Percentiles rank a stretch among this genome's conserved stretches.
Conservation (phyloP, 768 basidiomycete species). For the Cystobasidiopsis lactophilus region DNA sequence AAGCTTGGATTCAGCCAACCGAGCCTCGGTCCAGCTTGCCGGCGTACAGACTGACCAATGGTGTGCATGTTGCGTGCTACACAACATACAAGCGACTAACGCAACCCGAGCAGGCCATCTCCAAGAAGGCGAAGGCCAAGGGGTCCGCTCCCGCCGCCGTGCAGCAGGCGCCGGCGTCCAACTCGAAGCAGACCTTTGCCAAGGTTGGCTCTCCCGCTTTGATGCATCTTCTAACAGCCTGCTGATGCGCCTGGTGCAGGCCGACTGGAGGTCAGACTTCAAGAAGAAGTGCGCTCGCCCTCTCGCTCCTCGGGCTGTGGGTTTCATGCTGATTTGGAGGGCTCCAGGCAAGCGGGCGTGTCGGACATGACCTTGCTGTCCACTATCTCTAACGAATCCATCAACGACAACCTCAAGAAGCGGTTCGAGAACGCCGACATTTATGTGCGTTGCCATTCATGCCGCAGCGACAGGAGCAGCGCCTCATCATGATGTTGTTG, state of each 20-base stretch:
- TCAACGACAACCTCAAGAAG: slow-evolving; percentile 96
- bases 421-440: slow-evolving; percentile 75
- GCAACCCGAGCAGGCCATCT: no score
- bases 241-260: slow-evolving; percentile 31
- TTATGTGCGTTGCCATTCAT: slow-evolving; percentile 33
- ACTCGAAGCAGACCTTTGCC: no score
- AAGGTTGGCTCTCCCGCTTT: no score
- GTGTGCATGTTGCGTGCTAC: no score
- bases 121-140: no score
- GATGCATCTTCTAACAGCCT: no score
- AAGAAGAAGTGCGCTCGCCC: slow-evolving; percentile 64
- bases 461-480: neutral
- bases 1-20: no score
- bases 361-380: slow-evolving; percentile 95
- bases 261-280: slow-evolving; percentile 99
- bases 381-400: slow-evolving; percentile 87
- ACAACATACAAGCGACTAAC: no score
- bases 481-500: neutral
- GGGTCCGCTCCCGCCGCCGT: no score
- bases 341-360: slow-evolving; percentile 39
- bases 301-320: neutral
- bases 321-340: slow-evolving; percentile 17
- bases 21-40: no score
- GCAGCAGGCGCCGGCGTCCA: no score
- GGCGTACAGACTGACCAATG: no score